These are phyloP conservation scores for Triangularia verruculosa DNA, from an alignment of 2,329 filamentous ascomycete species.

Conservation along the genomic window DNA sequence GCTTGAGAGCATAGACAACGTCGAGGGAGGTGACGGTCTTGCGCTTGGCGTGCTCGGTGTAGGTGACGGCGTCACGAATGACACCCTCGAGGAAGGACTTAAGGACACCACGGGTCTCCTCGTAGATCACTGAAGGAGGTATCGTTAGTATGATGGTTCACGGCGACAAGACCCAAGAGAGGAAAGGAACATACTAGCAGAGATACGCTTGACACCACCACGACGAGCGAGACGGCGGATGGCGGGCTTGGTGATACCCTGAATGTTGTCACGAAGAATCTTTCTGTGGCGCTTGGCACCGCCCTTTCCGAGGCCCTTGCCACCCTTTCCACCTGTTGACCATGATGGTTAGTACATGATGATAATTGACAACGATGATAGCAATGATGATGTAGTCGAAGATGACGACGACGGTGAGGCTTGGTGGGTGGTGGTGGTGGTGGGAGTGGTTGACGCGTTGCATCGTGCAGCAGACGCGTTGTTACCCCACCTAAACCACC, in stretches of 20 bases:
- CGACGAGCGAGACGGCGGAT: conserved; percentile 97
- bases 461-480: conserved; percentile 29
- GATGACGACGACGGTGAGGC: neutral
- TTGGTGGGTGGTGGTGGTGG: neutral
- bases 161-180: neutral
- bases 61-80: conserved; percentile 76
- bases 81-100: conserved; percentile 83
- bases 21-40: conserved; percentile 67
- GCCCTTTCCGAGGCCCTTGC: conserved; percentile 97
- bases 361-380: neutral
- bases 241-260: conserved; percentile 97
- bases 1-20: conserved; percentile 62
- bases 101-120: conserved; percentile 77
- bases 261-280: conserved; percentile 99
- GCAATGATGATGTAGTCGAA: neutral
- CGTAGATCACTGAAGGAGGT: conserved; percentile 67
- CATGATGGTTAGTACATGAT: conserved; percentile 36
- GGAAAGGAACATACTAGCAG: conserved; percentile 65
- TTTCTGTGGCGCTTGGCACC: conserved; percentile 98
- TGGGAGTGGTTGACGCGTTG: conserved; percentile 19
- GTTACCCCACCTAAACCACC: conserved; percentile 16
- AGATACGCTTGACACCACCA: conserved; percentile 99
- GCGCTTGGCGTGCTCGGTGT: conserved; percentile 80
- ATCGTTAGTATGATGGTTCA: neutral
- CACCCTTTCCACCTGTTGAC: conserved; percentile 81